A percentile compares a stretch with the other conserved stretches of the same genome.
phyloP scores from a whole-genome alignment of 257 asterid genomes.

The Capsicum chinense region DNA sequence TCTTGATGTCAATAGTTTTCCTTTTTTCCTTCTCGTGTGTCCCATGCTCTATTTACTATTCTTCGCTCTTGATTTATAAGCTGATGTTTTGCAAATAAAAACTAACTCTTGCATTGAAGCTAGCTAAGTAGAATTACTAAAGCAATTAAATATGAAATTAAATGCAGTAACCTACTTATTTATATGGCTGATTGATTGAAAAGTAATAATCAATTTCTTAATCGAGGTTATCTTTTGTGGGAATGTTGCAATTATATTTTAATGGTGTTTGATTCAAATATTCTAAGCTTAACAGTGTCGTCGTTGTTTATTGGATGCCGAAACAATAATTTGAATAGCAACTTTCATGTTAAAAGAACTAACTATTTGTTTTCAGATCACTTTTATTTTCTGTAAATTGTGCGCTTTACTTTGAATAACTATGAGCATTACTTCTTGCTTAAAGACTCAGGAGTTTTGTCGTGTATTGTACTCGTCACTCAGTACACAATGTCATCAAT shows the following conservation, averaged over 20 bases:
- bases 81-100: constrained; percentile 19
- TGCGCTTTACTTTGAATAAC: constrained; percentile 10
- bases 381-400: background rate
- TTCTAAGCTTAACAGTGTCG: constrained; percentile 9
- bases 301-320: background rate
- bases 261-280: constrained; percentile 17
- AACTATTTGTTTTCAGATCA: background rate
- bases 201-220: background rate
- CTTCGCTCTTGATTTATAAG: background rate
- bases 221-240: constrained; percentile 18
- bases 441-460: constrained; percentile 8
- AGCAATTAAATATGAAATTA: constrained; percentile 14
- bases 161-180: constrained; percentile 2
- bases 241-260: constrained; percentile 10
- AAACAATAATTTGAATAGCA: background rate
- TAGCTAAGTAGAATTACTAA: background rate
- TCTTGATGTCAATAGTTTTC: background rate
- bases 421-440: constrained; percentile 16
- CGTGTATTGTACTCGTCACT: background rate
- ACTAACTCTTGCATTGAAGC: constrained; percentile 20
- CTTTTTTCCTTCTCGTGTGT: background rate
- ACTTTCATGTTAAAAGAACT: background rate
- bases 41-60: background rate
- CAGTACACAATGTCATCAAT: background rate
- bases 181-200: background rate